A percentile compares a stretch with the other conserved stretches of the same genome.
These are phyloP conservation scores for Candida gigantensis DNA, from an alignment of 1,139 yeast species.

Conservation along the genomic window DNA sequence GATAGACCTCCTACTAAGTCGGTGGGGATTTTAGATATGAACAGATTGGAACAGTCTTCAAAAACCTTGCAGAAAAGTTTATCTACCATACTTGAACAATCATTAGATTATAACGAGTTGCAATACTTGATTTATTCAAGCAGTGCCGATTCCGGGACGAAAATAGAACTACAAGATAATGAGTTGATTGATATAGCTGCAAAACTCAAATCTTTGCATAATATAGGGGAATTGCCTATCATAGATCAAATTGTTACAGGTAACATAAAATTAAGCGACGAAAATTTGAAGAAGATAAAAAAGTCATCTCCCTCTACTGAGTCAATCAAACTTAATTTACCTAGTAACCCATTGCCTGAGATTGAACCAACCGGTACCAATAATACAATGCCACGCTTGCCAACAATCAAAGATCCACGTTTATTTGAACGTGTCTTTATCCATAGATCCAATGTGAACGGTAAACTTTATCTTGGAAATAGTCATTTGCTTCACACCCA, in stretches of 20 bases:
- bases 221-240: slow-evolving; percentile 45
- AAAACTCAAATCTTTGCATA: slow-evolving; percentile 55
- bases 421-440: slow-evolving; percentile 74
- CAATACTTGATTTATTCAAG: slow-evolving; percentile 26
- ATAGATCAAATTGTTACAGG: slow-evolving; percentile 48
- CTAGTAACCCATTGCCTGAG: slow-evolving; percentile 16
- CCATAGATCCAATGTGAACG: slow-evolving; percentile 73
- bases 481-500: slow-evolving; percentile 63
- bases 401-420: slow-evolving; percentile 59
- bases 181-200: slow-evolving; percentile 60
- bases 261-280: slow-evolving; percentile 11
- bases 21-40: slow-evolving; percentile 40
- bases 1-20: slow-evolving; percentile 12
- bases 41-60: slow-evolving; percentile 43
- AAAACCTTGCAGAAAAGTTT: slow-evolving; percentile 53
- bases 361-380: slow-evolving; percentile 32
- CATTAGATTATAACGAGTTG: slow-evolving; percentile 53
- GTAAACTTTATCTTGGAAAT: slow-evolving; percentile 55
- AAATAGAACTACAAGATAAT: slow-evolving; percentile 54
- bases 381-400: slow-evolving; percentile 56
- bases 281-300: slow-evolving; percentile 13
- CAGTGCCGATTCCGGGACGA: slow-evolving; percentile 36
- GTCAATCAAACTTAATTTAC: slow-evolving; percentile 8
- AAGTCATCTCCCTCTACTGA: not conserved
- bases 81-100: slow-evolving; percentile 49